Conservation (phyloP, 1,284 basidiomycete species). For the Fereydounia khargensis region DNA sequence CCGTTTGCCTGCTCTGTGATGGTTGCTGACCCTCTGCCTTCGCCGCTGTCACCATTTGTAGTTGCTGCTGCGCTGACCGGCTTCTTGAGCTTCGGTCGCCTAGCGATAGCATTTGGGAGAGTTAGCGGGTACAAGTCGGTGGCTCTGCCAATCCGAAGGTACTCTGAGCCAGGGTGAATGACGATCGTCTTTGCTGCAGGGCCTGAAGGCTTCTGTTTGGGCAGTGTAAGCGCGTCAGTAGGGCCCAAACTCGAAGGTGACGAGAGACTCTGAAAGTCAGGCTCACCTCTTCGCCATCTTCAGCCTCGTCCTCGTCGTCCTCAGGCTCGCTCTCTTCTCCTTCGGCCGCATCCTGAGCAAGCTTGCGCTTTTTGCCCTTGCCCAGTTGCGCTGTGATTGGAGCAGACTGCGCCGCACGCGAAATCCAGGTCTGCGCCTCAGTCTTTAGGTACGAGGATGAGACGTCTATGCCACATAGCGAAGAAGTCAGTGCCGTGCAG, state of each 20-base stretch:
- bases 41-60: neutral
- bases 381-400: neutral
- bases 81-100: slow-evolving; percentile 30
- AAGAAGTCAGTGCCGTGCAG: slow-evolving; percentile 8
- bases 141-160: slow-evolving; percentile 80
- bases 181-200: slow-evolving; percentile 64
- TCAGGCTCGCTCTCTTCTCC: slow-evolving; percentile 23
- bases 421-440: slow-evolving; percentile 52
- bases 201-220: slow-evolving; percentile 5
- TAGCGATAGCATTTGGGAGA: slow-evolving; percentile 75
- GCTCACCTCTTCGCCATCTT: no score
- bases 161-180: slow-evolving; percentile 88
- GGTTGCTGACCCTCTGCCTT: neutral
- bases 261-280: no score
- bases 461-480: no score
- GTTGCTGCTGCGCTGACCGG: no score
- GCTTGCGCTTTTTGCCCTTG: slow-evolving; percentile 24
- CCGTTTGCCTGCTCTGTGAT: neutral
- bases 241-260: neutral
- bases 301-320: slow-evolving; percentile 21
- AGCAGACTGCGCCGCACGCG: neutral
- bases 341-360: slow-evolving; percentile 14
- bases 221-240: no score
- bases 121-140: slow-evolving; percentile 77
- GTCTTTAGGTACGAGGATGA: slow-evolving; percentile 53